Percentiles rank a stretch among this genome's conserved stretches.
phyloP scores from a whole-genome alignment of 2,329 filamentous ascomycete genomes.

The Trichophyton equinum region DNA sequence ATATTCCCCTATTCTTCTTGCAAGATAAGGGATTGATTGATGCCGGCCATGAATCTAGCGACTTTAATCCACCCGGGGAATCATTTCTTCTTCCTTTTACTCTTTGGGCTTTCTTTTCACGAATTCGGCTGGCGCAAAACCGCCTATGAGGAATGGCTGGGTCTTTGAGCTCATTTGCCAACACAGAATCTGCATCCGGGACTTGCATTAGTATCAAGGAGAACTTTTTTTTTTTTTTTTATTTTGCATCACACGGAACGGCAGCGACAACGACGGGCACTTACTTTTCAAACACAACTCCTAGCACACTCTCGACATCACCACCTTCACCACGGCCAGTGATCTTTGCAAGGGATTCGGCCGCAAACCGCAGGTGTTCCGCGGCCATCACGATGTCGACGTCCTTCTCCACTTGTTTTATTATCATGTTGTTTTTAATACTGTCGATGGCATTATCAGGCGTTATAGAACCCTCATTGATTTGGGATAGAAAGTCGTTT shows the following conservation, averaged over 20 bases:
- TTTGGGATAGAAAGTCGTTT: slow-evolving; percentile 56
- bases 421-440: slow-evolving; percentile 5
- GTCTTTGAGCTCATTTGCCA: slow-evolving; percentile 9
- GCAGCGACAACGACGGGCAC: slow-evolving; percentile 22
- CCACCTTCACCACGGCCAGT: slow-evolving; percentile 74
- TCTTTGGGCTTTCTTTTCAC: neutral
- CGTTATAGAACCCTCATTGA: slow-evolving; percentile 19
- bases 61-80: neutral
- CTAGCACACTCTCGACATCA: slow-evolving; percentile 89
- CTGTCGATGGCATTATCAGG: slow-evolving; percentile 11
- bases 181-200: slow-evolving; percentile 11
- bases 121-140: neutral
- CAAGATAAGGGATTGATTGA: slow-evolving; percentile 2
- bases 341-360: slow-evolving; percentile 68
- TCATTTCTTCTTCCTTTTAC: neutral
- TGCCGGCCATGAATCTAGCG: slow-evolving; percentile 7
- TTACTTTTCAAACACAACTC: slow-evolving; percentile 96
- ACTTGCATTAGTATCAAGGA: neutral
- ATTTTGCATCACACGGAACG: slow-evolving; percentile 34
- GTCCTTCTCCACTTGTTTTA: slow-evolving; percentile 18
- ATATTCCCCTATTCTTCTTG: neutral
- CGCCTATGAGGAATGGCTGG: neutral
- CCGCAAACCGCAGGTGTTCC: slow-evolving; percentile 72
- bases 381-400: slow-evolving; percentile 82
- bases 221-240: neutral